Evolutionary conservation across 1,284 basidiomycete species (phyloP).

Genomic region (Volvariella volvacea): DNA sequence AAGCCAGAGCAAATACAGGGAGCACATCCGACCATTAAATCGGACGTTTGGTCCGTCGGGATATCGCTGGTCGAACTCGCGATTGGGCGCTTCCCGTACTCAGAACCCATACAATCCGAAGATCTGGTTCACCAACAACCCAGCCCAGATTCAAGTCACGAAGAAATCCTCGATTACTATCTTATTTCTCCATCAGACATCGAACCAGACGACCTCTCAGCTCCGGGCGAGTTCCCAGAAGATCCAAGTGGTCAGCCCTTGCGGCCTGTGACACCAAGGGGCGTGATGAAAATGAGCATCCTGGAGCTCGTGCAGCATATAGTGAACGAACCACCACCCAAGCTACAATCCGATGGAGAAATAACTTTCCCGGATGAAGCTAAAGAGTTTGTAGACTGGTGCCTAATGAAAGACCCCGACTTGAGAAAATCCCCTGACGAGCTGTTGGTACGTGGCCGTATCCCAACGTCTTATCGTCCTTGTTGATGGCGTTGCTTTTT

Average conservation of each 20-base stretch:
- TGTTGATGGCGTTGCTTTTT: neutral
- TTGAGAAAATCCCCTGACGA: conserved; percentile 75
- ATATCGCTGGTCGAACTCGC: conserved; percentile 92
- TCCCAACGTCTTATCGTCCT: conserved; percentile 1
- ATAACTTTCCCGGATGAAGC: conserved; percentile 65
- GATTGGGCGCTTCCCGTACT: conserved; percentile 23
- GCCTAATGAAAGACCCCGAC: conserved; percentile 80
- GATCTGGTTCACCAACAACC: neutral
- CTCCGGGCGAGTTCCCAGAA: neutral
- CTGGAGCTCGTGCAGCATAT: conserved; percentile 96
- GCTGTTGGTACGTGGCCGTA: conserved; percentile 51
- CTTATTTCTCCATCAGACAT: too few relatives aligned
- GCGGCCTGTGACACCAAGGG: conserved; percentile 71
- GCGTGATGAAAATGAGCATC: conserved; percentile 94
- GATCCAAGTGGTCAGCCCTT: conserved; percentile 56
- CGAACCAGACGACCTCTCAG: neutral
- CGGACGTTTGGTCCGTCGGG: conserved; percentile 95
- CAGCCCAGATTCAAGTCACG: conserved; percentile 5
- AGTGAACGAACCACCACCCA: conserved; percentile 92
- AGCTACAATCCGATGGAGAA: conserved; percentile 56
- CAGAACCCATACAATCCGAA: conserved; percentile 25
- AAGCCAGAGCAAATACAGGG: conserved; percentile 99
- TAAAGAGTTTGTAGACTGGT: conserved; percentile 76
- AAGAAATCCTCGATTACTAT: neutral
- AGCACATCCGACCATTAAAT: conserved; percentile 94